Conservation (phyloP, 2,329 filamentous ascomycete species). For the Fusarium illudens region DNA sequence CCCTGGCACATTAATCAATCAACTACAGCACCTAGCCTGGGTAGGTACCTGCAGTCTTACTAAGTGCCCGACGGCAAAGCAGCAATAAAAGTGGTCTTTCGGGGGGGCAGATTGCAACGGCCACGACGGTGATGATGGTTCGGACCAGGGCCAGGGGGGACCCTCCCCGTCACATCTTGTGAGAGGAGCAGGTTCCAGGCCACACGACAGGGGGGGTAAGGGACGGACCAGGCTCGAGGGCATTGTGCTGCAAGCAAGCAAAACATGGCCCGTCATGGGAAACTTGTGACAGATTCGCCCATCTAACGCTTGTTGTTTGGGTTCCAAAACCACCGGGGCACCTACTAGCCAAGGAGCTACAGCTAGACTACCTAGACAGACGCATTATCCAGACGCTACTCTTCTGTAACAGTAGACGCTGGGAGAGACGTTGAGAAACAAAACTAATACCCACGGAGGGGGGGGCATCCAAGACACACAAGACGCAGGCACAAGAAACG, state of each 20-base stretch:
- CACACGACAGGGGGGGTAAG: constrained; percentile 11
- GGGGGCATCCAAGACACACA: not conserved
- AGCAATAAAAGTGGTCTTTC: constrained; percentile 15
- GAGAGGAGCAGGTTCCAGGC: constrained; percentile 28
- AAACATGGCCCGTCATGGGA: constrained; percentile 24
- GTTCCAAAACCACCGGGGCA: constrained; percentile 25
- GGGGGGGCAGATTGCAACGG: constrained; percentile 43
- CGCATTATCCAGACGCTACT: not conserved
- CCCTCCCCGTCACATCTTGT: constrained; percentile 24
- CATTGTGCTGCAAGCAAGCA: constrained; percentile 20
- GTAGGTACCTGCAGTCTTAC: constrained; percentile 2
- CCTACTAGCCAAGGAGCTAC: constrained; percentile 7
- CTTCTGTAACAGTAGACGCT: not conserved
- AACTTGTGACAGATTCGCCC: constrained; percentile 12
- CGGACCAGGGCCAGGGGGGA: constrained; percentile 28
- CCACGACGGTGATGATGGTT: constrained; percentile 43
- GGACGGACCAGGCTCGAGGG: not conserved
- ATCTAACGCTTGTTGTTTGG: constrained; percentile 31
- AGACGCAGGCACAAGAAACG: constrained; percentile 20
- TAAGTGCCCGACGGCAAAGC: not conserved
- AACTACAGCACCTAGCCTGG: constrained; percentile 9
- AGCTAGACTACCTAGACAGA: constrained; percentile 2
- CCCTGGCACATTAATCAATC: constrained; percentile 10
- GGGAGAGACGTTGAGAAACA: constrained; percentile 8
- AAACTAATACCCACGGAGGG: constrained; percentile 2